Base-by-base conservation (phyloP, 116 monocot species). In the Zostera marina region DNA sequence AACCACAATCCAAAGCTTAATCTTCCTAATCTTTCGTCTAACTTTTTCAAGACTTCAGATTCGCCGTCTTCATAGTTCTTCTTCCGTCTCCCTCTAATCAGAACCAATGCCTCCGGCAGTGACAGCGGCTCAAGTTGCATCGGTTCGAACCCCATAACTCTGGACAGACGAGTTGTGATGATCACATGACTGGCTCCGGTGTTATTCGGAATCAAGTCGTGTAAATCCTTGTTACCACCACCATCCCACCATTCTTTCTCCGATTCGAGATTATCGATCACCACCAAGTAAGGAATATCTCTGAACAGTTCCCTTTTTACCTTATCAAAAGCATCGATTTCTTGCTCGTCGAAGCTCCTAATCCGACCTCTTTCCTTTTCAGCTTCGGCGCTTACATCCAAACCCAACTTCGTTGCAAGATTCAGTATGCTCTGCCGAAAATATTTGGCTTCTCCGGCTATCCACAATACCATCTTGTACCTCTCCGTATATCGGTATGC, bases 241-340 rank as follows among this genome's bases (percentile, higher is more conserved):
- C 87, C 92, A 72, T 87, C 92, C 87, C 92, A 87, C 87, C 92
- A 87, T 52, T 87, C 92, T 47, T 64, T 80, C 58, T 93, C 93
- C 0, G 76, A 76, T 57, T 93, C 93, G 11, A 93, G 78, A 68
- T 93, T 84, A 64, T 93, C 93, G 15, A 93, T 81, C 1, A 93
- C 53, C 7, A 93, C 54, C 77, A 93, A 67, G 59, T 81, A 93
- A n/a, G 93, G 88, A 9, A 88, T 61, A 23, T 88, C 93, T 19
- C 93, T 22, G 60, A 93, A 87, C 11, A 93, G 63, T 68, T 93
- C 93, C 64, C 81, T 76, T 63, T 75, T 84, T 23, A 93, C 81
- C 53, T 81, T 71, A 20, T 81, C 76, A 19, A 93, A 84, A 1
- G 88, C 83, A 2, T 93, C 93, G 8, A 86, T 61, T 62, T 87